Evolutionary conservation across 1,139 yeast genomes (phyloP), one percentile per base, ranked within the genome.

Genomic region (Williopsis jadinii): DNA sequence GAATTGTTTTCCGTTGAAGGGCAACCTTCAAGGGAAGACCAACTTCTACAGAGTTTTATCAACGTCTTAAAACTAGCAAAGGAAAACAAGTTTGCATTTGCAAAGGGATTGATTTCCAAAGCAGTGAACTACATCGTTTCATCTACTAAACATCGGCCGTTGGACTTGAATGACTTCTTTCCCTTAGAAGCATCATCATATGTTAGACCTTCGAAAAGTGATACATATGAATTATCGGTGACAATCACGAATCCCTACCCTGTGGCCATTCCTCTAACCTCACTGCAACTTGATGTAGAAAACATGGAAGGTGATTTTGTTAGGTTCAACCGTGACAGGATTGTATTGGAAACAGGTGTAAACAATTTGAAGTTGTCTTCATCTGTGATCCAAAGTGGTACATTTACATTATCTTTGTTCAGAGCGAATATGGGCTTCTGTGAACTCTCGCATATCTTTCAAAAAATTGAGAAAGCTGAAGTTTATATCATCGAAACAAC

Each of bases 401-500:
- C 46, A 2, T 61, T 61, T 45, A 46, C 46, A 11, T 36, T 58
- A 11, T 43, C 53, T 2, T 43, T 50, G 5, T 38, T 61, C 10
- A 46, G 46, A 5, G 50, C 60, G 3, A 41, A 44, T 2, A 39
- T 45, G 35, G 61, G 50, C 5, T 56, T 45, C 40, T 54, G 50
- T 27, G 44, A 42, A 12, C 53, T 55, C 38, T 44, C 41, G n/a
- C 56, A 56, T 46, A 54, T 47, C 2, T 56, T 59, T 38, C 36
- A 41, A 2, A 36, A 40, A 0, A 35, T 38, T 1, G 9, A 19
- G 38, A 43, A 38, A 33, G 29, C 30, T 9, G 36, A 27, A 2
- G 33, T 49, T 8, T 34, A 34, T 11, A 32, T 48, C 2, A 45
- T 45, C 34, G 53, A 55, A 3, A 40, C 46, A 0, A 38, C 44